These are phyloP conservation scores for Candida tammaniensis DNA, from an alignment of 805 yeast genomes.

Conservation along the genomic window DNA sequence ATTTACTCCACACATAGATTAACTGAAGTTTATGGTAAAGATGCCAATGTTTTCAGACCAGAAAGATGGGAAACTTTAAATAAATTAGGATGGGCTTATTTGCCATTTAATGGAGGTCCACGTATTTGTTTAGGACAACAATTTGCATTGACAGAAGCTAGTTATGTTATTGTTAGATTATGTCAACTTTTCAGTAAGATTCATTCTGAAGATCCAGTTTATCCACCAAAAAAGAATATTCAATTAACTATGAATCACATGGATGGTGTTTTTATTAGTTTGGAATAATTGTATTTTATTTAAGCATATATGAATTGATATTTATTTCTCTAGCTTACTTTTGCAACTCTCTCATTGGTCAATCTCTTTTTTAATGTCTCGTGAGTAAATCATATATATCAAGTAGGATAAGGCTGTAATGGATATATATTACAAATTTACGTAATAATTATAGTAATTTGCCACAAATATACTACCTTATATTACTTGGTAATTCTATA, in stretches of 20 bases:
- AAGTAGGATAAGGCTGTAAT: no score
- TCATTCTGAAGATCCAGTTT: slow-evolving; percentile 19
- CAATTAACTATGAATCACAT: slow-evolving; percentile 25
- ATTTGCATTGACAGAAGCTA: slow-evolving; percentile 52
- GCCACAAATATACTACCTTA: no score
- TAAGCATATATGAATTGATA: neutral
- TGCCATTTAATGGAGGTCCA: slow-evolving; percentile 57
- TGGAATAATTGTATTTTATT: slow-evolving; percentile 3
- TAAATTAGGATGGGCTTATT: slow-evolving; percentile 45
- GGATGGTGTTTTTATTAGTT: slow-evolving; percentile 12
- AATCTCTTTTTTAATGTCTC: no score
- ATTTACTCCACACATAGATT: slow-evolving; percentile 43
- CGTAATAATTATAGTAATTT: no score
- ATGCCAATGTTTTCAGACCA: slow-evolving; percentile 43
- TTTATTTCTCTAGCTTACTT: neutral
- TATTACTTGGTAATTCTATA: no score
- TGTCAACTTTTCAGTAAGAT: slow-evolving; percentile 21
- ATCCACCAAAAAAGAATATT: slow-evolving; percentile 30
- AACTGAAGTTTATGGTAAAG: slow-evolving; percentile 40
- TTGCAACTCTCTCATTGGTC: no score
- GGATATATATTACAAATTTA: no score
- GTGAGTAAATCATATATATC: no score
- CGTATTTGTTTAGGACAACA: slow-evolving; percentile 57
- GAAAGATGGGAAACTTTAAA: slow-evolving; percentile 44
- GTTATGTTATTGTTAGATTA: slow-evolving; percentile 41